Evolutionary conservation across 352 stramenopile species (phyloP).

Genomic region (Globisporangium sylvaticum): DNA sequence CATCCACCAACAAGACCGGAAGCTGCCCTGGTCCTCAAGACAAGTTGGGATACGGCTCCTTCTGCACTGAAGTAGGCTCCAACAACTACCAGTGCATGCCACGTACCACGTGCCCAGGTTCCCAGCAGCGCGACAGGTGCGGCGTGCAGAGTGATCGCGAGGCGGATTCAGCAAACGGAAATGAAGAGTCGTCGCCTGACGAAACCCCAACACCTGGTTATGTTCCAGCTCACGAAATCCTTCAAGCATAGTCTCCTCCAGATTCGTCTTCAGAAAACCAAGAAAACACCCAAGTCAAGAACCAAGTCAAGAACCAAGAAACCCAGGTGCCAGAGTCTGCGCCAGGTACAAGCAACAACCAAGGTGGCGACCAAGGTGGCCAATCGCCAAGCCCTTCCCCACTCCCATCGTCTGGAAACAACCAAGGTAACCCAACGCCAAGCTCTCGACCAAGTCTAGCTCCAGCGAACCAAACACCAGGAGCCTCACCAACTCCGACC

Average conservation of each 20-base stretch:
- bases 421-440: neutral
- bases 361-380: neutral
- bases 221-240: neutral
- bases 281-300: neutral
- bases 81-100: neutral
- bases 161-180: neutral
- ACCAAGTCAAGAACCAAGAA: neutral
- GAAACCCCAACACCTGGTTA: neutral
- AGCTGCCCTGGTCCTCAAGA: conserved; percentile 5
- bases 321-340: neutral
- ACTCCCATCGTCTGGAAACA: neutral
- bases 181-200: neutral
- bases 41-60: neutral
- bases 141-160: neutral
- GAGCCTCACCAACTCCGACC: neutral
- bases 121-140: neutral
- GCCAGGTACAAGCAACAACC: neutral
- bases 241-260: neutral
- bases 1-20: neutral
- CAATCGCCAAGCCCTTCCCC: neutral
- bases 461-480: neutral
- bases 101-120: neutral
- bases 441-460: neutral
- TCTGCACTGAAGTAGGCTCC: neutral
- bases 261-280: neutral